Base-by-base conservation (phyloP, 2,329 filamentous ascomycete species). In the Aphanoascus verrucosus region DNA sequence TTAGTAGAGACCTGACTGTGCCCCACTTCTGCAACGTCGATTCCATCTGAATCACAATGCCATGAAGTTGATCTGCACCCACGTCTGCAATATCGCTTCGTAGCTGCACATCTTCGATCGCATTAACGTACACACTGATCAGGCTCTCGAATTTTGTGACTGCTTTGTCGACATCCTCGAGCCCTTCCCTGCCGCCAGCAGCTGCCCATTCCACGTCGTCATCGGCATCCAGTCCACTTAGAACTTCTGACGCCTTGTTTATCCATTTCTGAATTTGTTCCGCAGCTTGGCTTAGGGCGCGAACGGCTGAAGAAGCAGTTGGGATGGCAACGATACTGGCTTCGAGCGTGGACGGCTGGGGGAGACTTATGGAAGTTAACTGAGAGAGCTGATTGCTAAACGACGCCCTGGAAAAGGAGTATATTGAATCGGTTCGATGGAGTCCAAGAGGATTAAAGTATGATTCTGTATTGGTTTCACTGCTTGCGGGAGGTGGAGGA, bases 191-290 rank as follows among this genome's bases (percentile, higher is more conserved):
- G 31, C 93, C 93, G 50, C 88, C 93, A 1, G 90, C 91, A 1
- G 93, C 80, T 7, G 81, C 90, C 93, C 93, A 98, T 68, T 97
- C 91, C 14, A 97, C 89, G 65, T 98, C 93, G 67, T 97, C 93
- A 58, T 97, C 91, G 51, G 90, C 89, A 67, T 97, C 89, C 41
- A 98, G 74, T 4, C 90, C 90, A 52, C 81, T 80, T 51, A 98
- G 82, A 32, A 97, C 90, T 62, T 94, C 88, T 0, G 85, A 85
- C 0, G 91, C 91, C 68, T 96, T 96, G 58, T 80, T 80, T 64
- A 96, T 95, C 93, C 93, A 98, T 63, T 85, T 84, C 58, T 85
- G 80, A 60, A 98, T 97, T 69, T 97, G 90, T 57, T 94, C 88
- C 3, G 90, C 88, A 9, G 91, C 88, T 60, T 87, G 86, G 59